Conservation (phyloP, 768 basidiomycete genomes). For the Russula sp. region DNA sequence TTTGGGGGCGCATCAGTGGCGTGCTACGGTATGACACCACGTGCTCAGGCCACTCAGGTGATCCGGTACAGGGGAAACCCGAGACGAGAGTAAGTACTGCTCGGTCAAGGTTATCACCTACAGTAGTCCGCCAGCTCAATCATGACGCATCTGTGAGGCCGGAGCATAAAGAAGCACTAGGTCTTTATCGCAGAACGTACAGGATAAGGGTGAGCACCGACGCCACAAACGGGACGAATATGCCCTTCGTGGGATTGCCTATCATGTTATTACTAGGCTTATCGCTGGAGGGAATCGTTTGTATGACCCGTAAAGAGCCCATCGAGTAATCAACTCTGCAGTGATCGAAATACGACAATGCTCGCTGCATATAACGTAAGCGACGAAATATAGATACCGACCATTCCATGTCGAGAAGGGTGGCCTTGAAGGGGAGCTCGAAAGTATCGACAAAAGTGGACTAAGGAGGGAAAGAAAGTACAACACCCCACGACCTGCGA, state of each 20-base stretch:
- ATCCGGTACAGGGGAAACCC: background rate
- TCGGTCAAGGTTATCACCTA: background rate
- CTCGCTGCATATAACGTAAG: background rate
- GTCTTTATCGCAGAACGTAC: background rate
- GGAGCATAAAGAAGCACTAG: background rate
- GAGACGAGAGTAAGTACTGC: background rate
- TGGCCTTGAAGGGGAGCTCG: background rate
- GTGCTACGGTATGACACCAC: background rate
- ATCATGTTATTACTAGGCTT: background rate
- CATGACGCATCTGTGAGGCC: background rate
- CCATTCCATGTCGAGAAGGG: background rate
- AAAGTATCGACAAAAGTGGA: background rate
- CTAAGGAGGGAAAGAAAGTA: background rate
- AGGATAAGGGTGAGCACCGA: background rate
- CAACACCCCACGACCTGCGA: background rate
- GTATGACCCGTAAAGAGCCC: background rate
- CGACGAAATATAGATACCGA: background rate
- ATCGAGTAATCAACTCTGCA: no score
- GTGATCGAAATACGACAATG: background rate
- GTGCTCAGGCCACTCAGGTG: background rate
- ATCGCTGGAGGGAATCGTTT: background rate
- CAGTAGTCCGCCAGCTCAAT: background rate
- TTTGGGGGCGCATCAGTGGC: slow-evolving; percentile 11
- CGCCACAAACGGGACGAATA: background rate
- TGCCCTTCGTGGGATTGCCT: background rate